phyloP scores from a whole-genome alignment of 345 rosid species.

The Syzygium aromaticum region DNA sequence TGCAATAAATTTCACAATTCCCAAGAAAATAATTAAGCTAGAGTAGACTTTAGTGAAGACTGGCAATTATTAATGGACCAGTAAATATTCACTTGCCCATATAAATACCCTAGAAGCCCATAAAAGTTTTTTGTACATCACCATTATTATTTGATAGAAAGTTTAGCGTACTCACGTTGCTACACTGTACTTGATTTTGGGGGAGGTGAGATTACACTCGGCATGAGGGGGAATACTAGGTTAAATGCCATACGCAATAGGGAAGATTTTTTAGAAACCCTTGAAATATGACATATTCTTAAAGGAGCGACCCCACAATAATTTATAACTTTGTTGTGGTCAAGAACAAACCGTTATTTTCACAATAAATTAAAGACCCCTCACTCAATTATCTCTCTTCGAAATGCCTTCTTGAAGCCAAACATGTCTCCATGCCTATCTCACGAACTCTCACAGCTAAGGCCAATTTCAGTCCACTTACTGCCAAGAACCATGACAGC shows the following conservation, averaged over 20 bases:
- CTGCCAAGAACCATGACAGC: background rate
- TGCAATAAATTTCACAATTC: background rate
- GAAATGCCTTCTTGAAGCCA: background rate
- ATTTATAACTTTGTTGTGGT: no score
- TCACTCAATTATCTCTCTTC: no score
- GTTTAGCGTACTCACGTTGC: background rate
- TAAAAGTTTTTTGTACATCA: background rate
- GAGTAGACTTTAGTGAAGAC: background rate
- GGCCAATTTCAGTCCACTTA: background rate
- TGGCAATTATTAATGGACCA: background rate
- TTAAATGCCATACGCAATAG: background rate
- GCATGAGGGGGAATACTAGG: background rate
- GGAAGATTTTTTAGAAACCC: rapidly evolving
- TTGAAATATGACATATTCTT: background rate
- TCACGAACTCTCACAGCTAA: background rate
- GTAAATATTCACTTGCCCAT: background rate
- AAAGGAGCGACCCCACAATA: no score
- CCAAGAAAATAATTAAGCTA: background rate
- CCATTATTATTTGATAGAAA: background rate
- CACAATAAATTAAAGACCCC: no score
- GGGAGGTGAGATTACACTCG: background rate
- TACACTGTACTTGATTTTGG: background rate
- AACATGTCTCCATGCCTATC: background rate
- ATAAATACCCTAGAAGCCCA: background rate
- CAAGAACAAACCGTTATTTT: no score